Percentiles rank a stretch among this genome's conserved stretches.
These are phyloP conservation scores for Phytophthora tubulina DNA, from an alignment of 352 stramenopile genomes.

Conservation along the genomic window DNA sequence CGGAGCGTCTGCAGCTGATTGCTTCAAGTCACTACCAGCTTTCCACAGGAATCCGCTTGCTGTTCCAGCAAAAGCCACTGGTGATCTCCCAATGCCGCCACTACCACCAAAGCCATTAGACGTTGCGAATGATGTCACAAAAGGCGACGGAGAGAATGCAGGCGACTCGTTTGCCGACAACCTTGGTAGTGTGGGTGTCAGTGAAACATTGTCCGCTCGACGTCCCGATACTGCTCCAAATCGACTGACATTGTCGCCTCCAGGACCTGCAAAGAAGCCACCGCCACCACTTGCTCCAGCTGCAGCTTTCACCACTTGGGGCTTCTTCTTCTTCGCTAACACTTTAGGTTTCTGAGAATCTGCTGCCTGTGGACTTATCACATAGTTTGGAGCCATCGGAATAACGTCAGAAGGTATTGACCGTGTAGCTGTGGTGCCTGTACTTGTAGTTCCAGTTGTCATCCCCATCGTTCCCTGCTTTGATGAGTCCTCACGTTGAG, in stretches of 20 bases:
- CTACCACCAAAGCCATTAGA: constrained; percentile 23
- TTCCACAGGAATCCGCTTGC: constrained; percentile 36
- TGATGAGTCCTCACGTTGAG: constrained; percentile 16
- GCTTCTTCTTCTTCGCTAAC: constrained; percentile 8
- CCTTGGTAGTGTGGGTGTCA: constrained; percentile 38
- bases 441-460: constrained; percentile 31
- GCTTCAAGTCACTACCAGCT: constrained; percentile 20
- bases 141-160: constrained; percentile 35
- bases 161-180: constrained; percentile 36
- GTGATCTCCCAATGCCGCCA: constrained; percentile 23
- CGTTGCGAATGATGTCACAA: constrained; percentile 24
- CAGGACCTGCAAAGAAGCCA: constrained; percentile 2
- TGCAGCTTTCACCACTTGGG: constrained; percentile 1
- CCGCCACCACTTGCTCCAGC: not conserved
- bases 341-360: constrained; percentile 4
- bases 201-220: constrained; percentile 37
- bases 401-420: constrained; percentile 32
- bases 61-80: constrained; percentile 22
- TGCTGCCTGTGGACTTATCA: constrained; percentile 19
- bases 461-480: constrained; percentile 23
- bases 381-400: constrained; percentile 20
- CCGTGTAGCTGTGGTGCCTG: constrained; percentile 31
- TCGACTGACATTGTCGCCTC: constrained; percentile 11
- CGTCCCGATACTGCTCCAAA: constrained; percentile 12
- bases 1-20: constrained; percentile 5